Conservation (phyloP, 1,284 basidiomycete genomes). For the Xerocomus cyaneibrunnescens region DNA sequence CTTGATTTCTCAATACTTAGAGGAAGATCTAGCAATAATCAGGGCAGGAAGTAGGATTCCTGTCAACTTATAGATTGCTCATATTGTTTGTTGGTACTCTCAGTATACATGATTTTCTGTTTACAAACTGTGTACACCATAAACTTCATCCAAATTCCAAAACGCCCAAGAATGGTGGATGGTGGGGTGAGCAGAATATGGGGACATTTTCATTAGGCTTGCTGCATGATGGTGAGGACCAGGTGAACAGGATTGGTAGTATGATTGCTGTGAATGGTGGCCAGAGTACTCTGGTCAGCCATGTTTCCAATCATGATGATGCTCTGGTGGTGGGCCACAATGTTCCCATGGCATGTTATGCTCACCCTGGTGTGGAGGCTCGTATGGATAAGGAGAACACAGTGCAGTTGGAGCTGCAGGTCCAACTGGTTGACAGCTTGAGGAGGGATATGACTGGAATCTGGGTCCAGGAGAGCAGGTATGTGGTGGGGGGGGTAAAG, state of each 20-base stretch:
- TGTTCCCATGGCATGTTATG: constrained; percentile 59
- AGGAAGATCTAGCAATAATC: too few species aligned
- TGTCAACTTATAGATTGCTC: too few species aligned
- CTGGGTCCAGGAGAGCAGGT: constrained; percentile 49
- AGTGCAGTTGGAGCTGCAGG: constrained; percentile 52
- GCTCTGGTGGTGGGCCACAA: constrained; percentile 38
- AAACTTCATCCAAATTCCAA: too few species aligned
- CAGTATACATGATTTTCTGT: too few species aligned
- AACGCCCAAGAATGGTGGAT: constrained; percentile 22
- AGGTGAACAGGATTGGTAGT: constrained; percentile 32
- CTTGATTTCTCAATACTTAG: too few species aligned
- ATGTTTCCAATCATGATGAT: constrained; percentile 53
- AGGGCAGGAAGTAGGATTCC: too few species aligned
- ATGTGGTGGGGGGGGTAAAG: constrained; percentile 47
- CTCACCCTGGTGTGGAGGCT: constrained; percentile 38
- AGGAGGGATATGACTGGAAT: constrained; percentile 46
- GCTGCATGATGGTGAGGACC: constrained; percentile 32
- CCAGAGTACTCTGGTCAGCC: constrained; percentile 49
- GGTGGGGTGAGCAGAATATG: constrained; percentile 46
- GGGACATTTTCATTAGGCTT: constrained; percentile 52
- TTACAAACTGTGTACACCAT: too few species aligned
- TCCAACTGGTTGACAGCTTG: constrained; percentile 49
- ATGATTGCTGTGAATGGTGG: constrained; percentile 36
- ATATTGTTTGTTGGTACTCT: too few species aligned
- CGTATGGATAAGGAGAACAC: constrained; percentile 56